Conservation (phyloP, 176 grass and related monocot species). For the Carex parvula region DNA sequence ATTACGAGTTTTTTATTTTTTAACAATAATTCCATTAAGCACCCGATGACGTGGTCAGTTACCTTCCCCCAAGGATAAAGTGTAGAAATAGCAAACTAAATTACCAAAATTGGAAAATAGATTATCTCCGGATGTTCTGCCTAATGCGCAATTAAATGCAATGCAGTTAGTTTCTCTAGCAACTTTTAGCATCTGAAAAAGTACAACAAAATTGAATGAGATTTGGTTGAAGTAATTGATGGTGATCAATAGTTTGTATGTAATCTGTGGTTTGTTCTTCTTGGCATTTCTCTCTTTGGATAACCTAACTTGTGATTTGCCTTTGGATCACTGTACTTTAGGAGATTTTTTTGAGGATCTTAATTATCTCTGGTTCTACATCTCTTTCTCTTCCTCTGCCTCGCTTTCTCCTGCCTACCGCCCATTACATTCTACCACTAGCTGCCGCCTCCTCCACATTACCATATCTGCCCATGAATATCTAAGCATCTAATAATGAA, state of each 20-base stretch:
- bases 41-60: too few species aligned
- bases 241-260: slow-evolving; percentile 7
- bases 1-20: too few species aligned
- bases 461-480: background rate
- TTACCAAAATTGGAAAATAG: too few species aligned
- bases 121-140: too few species aligned
- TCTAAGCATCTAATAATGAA: too few species aligned
- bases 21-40: too few species aligned
- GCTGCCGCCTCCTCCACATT: background rate
- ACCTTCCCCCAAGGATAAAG: too few species aligned
- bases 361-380: slow-evolving; percentile 1
- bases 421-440: background rate
- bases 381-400: background rate
- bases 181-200: too few species aligned
- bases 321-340: background rate
- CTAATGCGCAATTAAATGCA: too few species aligned
- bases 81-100: too few species aligned
- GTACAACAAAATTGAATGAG: background rate
- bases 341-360: background rate
- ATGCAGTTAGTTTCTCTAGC: too few species aligned
- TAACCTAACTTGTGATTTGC: background rate
- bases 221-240: slow-evolving; percentile 6
- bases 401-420: background rate
- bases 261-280: slow-evolving; percentile 2
- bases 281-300: slow-evolving; percentile 1